phyloP scores from a whole-genome alignment of 2,329 filamentous ascomycete species.

The Volutella citrinella region DNA sequence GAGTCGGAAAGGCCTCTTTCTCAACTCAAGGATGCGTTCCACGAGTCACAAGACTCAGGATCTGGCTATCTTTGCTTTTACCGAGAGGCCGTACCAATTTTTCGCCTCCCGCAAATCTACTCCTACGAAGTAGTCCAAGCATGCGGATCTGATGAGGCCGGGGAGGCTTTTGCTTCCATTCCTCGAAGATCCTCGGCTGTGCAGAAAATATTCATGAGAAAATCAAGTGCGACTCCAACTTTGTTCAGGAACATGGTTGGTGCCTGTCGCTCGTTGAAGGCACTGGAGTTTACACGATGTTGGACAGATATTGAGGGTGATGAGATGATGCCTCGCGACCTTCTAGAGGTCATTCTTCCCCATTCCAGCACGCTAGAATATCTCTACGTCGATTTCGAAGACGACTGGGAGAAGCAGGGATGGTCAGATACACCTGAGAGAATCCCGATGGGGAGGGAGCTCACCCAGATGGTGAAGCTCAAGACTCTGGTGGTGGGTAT shows the following conservation, averaged over 20 bases:
- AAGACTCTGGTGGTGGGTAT: constrained; percentile 1
- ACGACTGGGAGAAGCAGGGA: constrained; percentile 3
- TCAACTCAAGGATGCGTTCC: constrained; percentile 3
- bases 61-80: neutral
- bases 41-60: neutral
- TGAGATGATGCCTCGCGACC: constrained; percentile 5
- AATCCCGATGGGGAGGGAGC: constrained; percentile 1
- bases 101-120: constrained; percentile 1
- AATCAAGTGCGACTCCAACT: neutral
- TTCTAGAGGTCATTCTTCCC: constrained; percentile 6
- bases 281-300: constrained; percentile 2
- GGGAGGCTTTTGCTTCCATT: neutral
- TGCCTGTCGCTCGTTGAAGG: constrained; percentile 5
- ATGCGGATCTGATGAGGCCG: neutral
- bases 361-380: constrained; percentile 7
- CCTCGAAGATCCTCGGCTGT: constrained; percentile 1
- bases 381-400: constrained; percentile 8
- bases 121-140: constrained; percentile 6
- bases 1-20: neutral
- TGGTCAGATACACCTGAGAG: neutral
- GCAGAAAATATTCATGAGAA: constrained; percentile 3
- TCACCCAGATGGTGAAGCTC: constrained; percentile 3
- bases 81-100: neutral
- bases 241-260: neutral
- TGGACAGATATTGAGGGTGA: constrained; percentile 1